Evolutionary conservation across 495 filamentous ascomycete species (phyloP), one percentile per base, ranked within the genome.

Genomic region (Symbiotaphrina buchneri): DNA sequence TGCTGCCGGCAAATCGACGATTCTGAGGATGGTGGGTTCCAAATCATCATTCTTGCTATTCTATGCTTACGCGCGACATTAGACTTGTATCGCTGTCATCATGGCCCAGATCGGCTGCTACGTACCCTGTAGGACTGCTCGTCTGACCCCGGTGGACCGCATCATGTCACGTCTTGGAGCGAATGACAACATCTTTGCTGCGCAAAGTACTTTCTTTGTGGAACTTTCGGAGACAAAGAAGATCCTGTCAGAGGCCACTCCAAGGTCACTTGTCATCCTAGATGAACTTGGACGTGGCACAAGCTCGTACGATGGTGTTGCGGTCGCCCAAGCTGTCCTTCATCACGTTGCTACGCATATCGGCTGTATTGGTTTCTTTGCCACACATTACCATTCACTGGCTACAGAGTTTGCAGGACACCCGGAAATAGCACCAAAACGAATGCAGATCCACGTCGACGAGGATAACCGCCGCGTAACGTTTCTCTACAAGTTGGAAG

Each of bases 121-220:
- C 41, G 68, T 99, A 3, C 87, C 87, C 14, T 80, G 75, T 40
- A 53, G 59, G 18, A 78, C 79, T 5, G 87, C 87, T 6, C 66
- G 60, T n/a, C 55, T 99, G 19, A 95, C 90, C 0, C 83, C 87
- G 0, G 63, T 85, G 18, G 90, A 99, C 48, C 78, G 87, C 26
- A 95, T 99, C 59, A 99, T 99, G 90, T 93, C 83, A 4, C 82
- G 90, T 15, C 75, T 99, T 0, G 90, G 90, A 10, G 90, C 90
- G 28, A 92, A 95, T 46, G 87, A 99, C 63, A 93, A 94, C 52
- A 95, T 99, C 48, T 94, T 99, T 46, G 90, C 85, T 15, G 81
- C 85, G 2, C 90, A 99, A 52, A 83, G 74, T 16, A 99, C 87
- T 19, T 99, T 99, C 64, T 94, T 99, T 48, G 85, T 99, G 28